These are phyloP conservation scores for Erigeron canadensis DNA, from an alignment of 129 eudicot species.

Conservation along the genomic window DNA sequence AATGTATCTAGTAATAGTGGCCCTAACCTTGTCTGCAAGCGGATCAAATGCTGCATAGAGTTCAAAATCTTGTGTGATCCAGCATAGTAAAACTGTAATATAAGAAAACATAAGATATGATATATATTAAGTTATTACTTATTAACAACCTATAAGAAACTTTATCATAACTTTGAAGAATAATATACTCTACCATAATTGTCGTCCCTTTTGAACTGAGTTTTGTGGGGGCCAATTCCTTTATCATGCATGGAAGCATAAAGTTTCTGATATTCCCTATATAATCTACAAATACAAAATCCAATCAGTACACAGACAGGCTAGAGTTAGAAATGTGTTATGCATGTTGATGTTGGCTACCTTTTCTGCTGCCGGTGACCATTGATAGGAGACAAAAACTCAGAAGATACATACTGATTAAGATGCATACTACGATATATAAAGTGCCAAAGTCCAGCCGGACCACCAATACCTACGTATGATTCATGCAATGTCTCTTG, in stretches of 20 bases:
- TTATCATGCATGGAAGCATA: conserved; percentile 92
- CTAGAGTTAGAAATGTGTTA: neutral
- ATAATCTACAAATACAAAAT: conserved; percentile 52
- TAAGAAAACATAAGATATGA: neutral
- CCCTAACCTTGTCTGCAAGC: conserved; percentile 83
- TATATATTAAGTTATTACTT: too few relatives aligned
- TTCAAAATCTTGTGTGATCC: conserved; percentile 87
- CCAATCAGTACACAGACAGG: neutral
- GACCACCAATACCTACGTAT: conserved; percentile 68
- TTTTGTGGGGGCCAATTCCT: conserved; percentile 80
- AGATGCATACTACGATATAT: conserved; percentile 76
- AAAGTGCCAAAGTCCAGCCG: conserved; percentile 97
- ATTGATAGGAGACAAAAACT: conserved; percentile 81
- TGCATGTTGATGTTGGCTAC: conserved; percentile 28
- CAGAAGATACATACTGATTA: conserved; percentile 89
- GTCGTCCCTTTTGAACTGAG: conserved; percentile 94
- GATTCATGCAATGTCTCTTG: conserved; percentile 40
- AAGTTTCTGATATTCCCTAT: conserved; percentile 78
- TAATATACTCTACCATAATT: conserved; percentile 55
- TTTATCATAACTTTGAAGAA: neutral
- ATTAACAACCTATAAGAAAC: neutral
- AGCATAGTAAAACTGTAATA: conserved; percentile 73
- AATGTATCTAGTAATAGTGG: neutral
- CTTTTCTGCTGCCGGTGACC: conserved; percentile 72
- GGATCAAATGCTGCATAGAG: conserved; percentile 93